phyloP scores from a whole-genome alignment of 1,139 yeast species.

The Candida mesenterica region DNA sequence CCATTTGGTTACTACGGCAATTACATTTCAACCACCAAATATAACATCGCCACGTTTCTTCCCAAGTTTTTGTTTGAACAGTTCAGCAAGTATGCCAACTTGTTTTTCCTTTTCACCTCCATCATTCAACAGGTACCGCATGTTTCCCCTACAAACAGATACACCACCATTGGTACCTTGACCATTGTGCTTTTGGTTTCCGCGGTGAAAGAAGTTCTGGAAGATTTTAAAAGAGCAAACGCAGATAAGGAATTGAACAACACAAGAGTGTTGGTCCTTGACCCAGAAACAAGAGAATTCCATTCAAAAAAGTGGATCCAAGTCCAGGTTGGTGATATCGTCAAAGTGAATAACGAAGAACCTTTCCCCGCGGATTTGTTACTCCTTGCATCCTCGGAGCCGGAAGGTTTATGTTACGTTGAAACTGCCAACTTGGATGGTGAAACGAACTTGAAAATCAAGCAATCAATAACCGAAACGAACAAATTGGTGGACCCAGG shows the following conservation, averaged over 20 bases:
- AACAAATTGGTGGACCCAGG: constrained; percentile 67
- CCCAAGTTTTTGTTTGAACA: constrained; percentile 96
- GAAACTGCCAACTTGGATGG: constrained; percentile 98
- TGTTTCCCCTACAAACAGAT: constrained; percentile 94
- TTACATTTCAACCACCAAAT: constrained; percentile 94
- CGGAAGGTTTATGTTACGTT: constrained; percentile 95
- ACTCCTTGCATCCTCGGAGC: constrained; percentile 87
- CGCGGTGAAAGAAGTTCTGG: constrained; percentile 86
- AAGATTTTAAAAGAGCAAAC: constrained; percentile 82
- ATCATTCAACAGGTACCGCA: constrained; percentile 95
- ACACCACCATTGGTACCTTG: constrained; percentile 91
- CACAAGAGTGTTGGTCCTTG: constrained; percentile 71
- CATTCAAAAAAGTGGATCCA: constrained; percentile 76
- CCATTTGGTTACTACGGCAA: constrained; percentile 68
- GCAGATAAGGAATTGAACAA: constrained; percentile 90
- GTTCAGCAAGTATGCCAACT: constrained; percentile 93
- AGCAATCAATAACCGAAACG: constrained; percentile 83
- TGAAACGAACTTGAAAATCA: constrained; percentile 93
- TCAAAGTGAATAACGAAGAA: constrained; percentile 80
- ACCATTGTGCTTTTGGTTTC: constrained; percentile 82
- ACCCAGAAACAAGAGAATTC: constrained; percentile 60
- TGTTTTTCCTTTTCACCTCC: constrained; percentile 91
- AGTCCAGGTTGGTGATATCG: constrained; percentile 88
- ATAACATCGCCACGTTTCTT: constrained; percentile 86
- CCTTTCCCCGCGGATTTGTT: constrained; percentile 93